Evolutionary conservation across 2,329 filamentous ascomycete genomes (phyloP), one percentile per base, ranked within the genome.

Genomic region (Leptoxyphium fumago): DNA sequence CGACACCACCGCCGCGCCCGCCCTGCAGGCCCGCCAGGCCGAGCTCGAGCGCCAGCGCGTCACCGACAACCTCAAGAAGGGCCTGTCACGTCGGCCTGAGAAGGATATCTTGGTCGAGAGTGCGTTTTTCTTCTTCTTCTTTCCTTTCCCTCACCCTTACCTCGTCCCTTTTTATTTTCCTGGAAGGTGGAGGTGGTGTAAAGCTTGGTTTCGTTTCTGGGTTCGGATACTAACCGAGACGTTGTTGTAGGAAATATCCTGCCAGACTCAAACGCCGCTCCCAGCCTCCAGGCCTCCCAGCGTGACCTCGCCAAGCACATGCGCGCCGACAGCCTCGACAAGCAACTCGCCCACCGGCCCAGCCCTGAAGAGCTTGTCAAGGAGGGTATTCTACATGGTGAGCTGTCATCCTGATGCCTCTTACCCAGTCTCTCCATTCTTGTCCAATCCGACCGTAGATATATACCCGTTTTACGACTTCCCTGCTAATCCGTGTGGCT

Each of bases 241-340:
- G 14, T 7, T 15, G 40, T n/a, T n/a, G n/a, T n/a, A 89, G 84
- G 80, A 54, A 94, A 94, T 65, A 94, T 95, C 61, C 78, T 95
- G 21, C 84, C 84, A 21, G 77, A 79, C 45, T 82, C 82, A 29
- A 81, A 65, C 42, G 85, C 82, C 14, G 86, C 87, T 0, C 87
- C 88, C 0, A 75, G 81, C 2, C 70, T 95, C 43, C 79, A 82
- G 59, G 85, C 81, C 45, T 78, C 86, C 49, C 86, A 91, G 63
- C 81, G 76, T 58, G 84, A 94, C 68, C 78, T 95, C 38, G 78
- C 87, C 64, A 86, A 80, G 61, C 81, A 86, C 63, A 94, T 95
- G 87, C 77, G 82, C 11, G 82, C 79, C 47, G 84, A 94, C 62
- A 82, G 74, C 44, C 72, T 95, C 49, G 91, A 94, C 63, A 86